Evolutionary conservation across 1,284 basidiomycete genomes (phyloP).

Genomic region (Ganoderma resinaceum): DNA sequence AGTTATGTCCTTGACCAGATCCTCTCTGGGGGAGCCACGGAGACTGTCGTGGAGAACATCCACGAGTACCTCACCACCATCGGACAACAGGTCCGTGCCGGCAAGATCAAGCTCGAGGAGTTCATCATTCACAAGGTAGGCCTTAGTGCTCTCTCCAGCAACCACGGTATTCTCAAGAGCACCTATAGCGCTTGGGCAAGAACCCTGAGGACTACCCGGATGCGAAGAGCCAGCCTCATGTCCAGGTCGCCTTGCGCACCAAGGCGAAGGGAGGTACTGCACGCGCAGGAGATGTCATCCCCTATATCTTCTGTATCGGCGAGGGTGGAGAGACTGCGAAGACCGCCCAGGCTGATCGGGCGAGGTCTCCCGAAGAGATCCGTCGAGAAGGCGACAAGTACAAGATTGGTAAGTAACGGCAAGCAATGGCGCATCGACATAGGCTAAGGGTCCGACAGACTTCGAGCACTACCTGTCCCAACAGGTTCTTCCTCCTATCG

Average conservation of each 20-base stretch:
- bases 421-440: not conserved
- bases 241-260: slow-evolving; percentile 94
- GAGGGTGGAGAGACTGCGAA: slow-evolving; percentile 80
- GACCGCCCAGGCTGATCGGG: slow-evolving; percentile 87
- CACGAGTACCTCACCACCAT: slow-evolving; percentile 89
- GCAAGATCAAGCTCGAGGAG: slow-evolving; percentile 86
- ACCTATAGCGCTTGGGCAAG: slow-evolving; percentile 84
- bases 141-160: slow-evolving; percentile 6
- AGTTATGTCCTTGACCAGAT: slow-evolving; percentile 92
- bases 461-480: slow-evolving; percentile 92
- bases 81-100: slow-evolving; percentile 78
- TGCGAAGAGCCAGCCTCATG: slow-evolving; percentile 94
- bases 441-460: slow-evolving; percentile 54
- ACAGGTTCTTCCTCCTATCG: slow-evolving; percentile 94
- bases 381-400: slow-evolving; percentile 71
- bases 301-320: slow-evolving; percentile 92
- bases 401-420: slow-evolving; percentile 68
- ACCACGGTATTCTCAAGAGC: not conserved
- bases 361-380: slow-evolving; percentile 94
- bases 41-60: slow-evolving; percentile 89
- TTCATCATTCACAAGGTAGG: slow-evolving; percentile 93
- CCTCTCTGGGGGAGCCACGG: slow-evolving; percentile 90
- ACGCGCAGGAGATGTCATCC: slow-evolving; percentile 91
- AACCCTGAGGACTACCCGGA: slow-evolving; percentile 97
- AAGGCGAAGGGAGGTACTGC: slow-evolving; percentile 86